phyloP scores from a whole-genome alignment of 177 flowering plant genomes.

The Vitis hybrid region DNA sequence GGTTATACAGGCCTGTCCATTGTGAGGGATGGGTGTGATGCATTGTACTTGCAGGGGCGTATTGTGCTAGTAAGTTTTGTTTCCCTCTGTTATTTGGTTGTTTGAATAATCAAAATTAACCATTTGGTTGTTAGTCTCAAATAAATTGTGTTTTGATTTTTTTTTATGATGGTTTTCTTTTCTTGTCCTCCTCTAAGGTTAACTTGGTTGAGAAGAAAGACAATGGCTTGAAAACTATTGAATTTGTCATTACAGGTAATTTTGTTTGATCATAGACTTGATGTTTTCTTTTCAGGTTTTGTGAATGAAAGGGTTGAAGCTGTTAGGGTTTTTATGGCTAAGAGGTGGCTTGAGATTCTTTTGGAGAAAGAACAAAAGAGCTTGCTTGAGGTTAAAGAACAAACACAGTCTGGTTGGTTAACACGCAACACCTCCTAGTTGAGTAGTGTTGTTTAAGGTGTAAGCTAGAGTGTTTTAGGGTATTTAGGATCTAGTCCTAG shows the following conservation, averaged over 20 bases:
- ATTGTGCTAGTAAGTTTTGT: too few relatives aligned
- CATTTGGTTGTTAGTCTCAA: too few relatives aligned
- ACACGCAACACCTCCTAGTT: constrained; percentile 75
- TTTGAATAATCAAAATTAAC: too few relatives aligned
- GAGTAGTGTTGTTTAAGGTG: constrained; percentile 35
- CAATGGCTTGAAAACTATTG: too few relatives aligned
- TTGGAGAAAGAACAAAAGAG: constrained; percentile 64
- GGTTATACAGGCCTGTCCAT: too few relatives aligned
- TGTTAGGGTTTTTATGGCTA: constrained; percentile 71
- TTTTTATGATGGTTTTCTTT: too few relatives aligned
- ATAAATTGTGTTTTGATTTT: too few relatives aligned
- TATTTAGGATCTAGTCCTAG: constrained; percentile 38
- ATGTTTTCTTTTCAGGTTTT: background rate
- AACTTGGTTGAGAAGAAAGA: too few relatives aligned
- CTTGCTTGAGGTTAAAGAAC: constrained; percentile 30
- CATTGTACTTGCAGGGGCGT: too few relatives aligned
- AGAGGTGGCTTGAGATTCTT: constrained; percentile 71
- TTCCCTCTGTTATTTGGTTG: too few relatives aligned
- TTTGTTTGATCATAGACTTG: background rate
- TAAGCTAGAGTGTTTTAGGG: constrained; percentile 40
- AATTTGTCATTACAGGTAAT: constrained; percentile 81
- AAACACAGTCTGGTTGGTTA: constrained; percentile 54
- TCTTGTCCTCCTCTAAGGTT: too few relatives aligned
- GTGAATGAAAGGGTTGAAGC: constrained; percentile 76
- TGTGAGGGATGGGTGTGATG: too few relatives aligned